phyloP scores from a whole-genome alignment of 148 eudicot genomes.

The Silene conica region DNA sequence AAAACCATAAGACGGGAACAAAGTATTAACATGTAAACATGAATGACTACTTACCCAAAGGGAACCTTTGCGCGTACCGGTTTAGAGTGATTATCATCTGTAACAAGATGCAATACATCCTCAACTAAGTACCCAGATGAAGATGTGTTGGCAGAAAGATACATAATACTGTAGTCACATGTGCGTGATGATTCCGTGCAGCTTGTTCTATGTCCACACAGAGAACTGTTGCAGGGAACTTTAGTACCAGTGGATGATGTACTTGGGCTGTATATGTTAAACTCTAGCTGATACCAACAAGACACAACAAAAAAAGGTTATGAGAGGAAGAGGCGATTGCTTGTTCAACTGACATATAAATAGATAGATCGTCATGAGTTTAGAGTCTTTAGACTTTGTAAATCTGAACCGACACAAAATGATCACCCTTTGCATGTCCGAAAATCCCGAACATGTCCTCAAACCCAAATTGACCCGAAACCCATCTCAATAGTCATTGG shows the following conservation, averaged over 20 bases:
- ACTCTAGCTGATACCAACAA: conserved; percentile 31
- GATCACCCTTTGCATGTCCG: not conserved
- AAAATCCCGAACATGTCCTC: not conserved
- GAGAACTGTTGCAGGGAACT: conserved; percentile 69
- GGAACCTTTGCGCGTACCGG: conserved; percentile 54
- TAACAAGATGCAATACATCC: conserved; percentile 70
- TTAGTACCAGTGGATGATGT: conserved; percentile 57
- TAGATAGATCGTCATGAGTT: not conserved
- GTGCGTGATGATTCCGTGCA: conserved; percentile 38
- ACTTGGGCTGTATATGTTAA: conserved; percentile 78
- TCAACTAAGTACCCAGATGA: conserved; percentile 74
- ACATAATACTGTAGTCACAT: conserved; percentile 64
- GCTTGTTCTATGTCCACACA: conserved; percentile 44
- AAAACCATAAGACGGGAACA: not conserved
- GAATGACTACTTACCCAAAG: conserved; percentile 63
- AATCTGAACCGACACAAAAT: too few species aligned
- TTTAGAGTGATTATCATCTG: conserved; percentile 50
- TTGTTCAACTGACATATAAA: not conserved
- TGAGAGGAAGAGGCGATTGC: not conserved
- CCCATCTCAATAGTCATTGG: too few species aligned
- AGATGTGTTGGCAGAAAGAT: conserved; percentile 77
- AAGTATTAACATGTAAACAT: not conserved
- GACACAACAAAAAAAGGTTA: not conserved
- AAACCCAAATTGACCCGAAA: not conserved
- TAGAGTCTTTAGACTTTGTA: too few species aligned